A percentile compares a stretch with the other conserved stretches of the same genome.
These are phyloP conservation scores for Podila verticillata DNA, from an alignment of 192 early-diverging fungal genomes.

Conservation along the genomic window DNA sequence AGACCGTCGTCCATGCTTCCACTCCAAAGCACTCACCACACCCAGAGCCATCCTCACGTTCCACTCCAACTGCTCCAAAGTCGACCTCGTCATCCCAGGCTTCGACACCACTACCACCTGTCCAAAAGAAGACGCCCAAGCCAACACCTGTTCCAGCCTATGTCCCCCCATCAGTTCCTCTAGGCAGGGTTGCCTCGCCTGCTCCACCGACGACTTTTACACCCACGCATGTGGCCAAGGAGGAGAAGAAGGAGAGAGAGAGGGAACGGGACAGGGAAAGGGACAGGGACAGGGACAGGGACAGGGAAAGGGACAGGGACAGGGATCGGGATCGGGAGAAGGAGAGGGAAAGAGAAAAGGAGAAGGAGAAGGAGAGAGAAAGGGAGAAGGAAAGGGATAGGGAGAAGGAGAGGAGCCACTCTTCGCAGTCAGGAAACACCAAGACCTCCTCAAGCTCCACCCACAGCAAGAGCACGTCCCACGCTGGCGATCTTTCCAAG, in stretches of 20 bases:
- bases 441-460: background rate
- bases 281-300: no score
- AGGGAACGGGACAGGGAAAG: no score
- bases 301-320: no score
- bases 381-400: no score
- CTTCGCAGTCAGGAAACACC: background rate
- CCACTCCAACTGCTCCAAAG: constrained; percentile 13
- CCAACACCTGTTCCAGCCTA: constrained; percentile 22
- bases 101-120: constrained; percentile 13
- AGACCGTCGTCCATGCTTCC: background rate
- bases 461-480: constrained; percentile 3
- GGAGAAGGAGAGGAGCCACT: background rate
- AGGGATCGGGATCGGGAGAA: no score
- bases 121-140: constrained; percentile 20
- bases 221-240: constrained; percentile 15
- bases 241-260: no score
- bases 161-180: constrained; percentile 16
- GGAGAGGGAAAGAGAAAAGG: background rate
- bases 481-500: constrained; percentile 38
- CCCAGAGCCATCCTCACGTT: constrained; percentile 8
- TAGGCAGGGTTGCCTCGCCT: constrained; percentile 13
- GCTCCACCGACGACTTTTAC: constrained; percentile 20
- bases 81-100: constrained; percentile 17
- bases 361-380: no score
- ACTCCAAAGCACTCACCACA: constrained; percentile 12